A percentile compares a stretch with the other conserved stretches of the same genome.
Conservation (phyloP, 2,329 filamentous ascomycete species). For the Pseudocercospora musae region DNA sequence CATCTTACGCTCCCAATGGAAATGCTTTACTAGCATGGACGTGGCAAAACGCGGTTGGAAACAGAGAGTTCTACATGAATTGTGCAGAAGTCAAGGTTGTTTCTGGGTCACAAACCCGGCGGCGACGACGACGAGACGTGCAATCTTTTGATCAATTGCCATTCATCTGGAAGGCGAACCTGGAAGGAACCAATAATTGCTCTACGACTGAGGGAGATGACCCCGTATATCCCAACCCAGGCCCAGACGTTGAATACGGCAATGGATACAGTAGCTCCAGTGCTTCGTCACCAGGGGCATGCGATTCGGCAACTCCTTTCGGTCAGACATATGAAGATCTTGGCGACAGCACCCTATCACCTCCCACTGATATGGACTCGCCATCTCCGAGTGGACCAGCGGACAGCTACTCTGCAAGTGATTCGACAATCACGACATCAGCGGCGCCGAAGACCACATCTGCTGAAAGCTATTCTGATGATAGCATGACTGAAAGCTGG, state of each 20-base stretch:
- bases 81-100: conserved; percentile 48
- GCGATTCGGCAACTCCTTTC: conserved; percentile 31
- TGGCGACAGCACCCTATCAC: conserved; percentile 10
- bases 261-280: conserved; percentile 33
- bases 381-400: neutral
- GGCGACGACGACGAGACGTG: conserved; percentile 18
- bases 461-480: neutral
- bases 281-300: conserved; percentile 28
- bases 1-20: conserved; percentile 58
- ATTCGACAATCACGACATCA: neutral
- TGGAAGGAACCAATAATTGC: conserved; percentile 42
- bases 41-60: conserved; percentile 52
- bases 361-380: conserved; percentile 2
- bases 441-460: neutral
- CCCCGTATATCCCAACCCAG: conserved; percentile 42
- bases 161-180: conserved; percentile 45
- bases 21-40: conserved; percentile 70
- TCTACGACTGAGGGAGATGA: conserved; percentile 38
- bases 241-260: conserved; percentile 40
- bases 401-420: conserved; percentile 4
- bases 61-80: conserved; percentile 73
- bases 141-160: conserved; percentile 37
- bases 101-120: conserved; percentile 20
- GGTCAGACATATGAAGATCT: conserved; percentile 28
- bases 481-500: neutral